Evolutionary conservation across 2,329 filamentous ascomycete genomes (phyloP), one percentile per base, ranked within the genome.

Genomic region (Colletotrichum eremochloae): DNA sequence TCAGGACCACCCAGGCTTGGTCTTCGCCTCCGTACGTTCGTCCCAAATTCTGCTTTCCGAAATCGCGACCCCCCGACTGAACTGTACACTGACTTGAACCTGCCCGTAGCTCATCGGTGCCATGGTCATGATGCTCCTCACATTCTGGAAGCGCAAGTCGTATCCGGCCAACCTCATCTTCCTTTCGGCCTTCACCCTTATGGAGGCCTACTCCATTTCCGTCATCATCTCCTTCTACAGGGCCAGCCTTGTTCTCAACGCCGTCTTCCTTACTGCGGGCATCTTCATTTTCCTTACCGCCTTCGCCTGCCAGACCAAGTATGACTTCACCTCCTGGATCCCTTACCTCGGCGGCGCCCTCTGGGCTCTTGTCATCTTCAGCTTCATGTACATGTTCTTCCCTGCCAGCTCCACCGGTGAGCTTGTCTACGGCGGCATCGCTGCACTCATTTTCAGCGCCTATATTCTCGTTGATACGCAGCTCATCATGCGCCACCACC

Each of bases 381-480:
- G 96, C 63, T 96, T 99, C 86, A 95, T 98, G 89, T 88, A 92
- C 75, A 89, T 90, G 76, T 98, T 98, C 87, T 92, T 99, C 84
- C 95, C 94, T 4, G 89, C 92, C 82, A 93, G 87, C 82, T 94
- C 90, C 81, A 95, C 92, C 36, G 86, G 92, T 44, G 96, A 99
- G 84, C 90, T 98, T 66, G 87, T 94, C 73, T 98, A 97, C 79
- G 94, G 95, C 68, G 92, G 92, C 9, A 83, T 95, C 18, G 89
- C 90, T 0, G 96, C 96, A 3, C 85, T 99, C 57, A 90, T 99
- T 80, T 99, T 99, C 86, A 95, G 92, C 61, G 96, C 88, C 9
- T 99, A 99, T 84, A 97, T 99, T 74, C 88, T 99, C 58, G 94
- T 98, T 58, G 96, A 99, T 81, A 99, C 96, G 0, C 96, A 99